phyloP scores from a whole-genome alignment of 257 asterid species.

The Handroanthus guayacan region DNA sequence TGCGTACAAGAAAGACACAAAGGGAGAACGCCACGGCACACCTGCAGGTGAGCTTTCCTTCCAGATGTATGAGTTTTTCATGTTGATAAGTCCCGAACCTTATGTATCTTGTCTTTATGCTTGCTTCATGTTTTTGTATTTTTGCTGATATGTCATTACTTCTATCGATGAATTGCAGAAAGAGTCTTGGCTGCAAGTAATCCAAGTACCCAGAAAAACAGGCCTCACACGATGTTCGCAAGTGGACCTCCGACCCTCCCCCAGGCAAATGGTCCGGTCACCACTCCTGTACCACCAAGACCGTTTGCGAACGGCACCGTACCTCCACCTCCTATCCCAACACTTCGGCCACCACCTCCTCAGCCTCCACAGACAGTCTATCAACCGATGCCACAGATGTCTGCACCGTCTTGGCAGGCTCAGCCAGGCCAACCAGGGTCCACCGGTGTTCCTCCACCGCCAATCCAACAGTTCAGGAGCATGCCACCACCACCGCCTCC shows the following conservation, averaged over 20 bases:
- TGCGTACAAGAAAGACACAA: slow-evolving; percentile 97
- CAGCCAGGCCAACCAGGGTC: slow-evolving; percentile 69
- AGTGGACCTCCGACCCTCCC: slow-evolving; percentile 88
- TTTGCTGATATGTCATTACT: background rate
- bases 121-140: background rate
- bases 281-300: slow-evolving; percentile 69
- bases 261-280: slow-evolving; percentile 62
- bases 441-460: slow-evolving; percentile 59
- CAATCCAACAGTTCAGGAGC: slow-evolving; percentile 71
- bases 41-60: slow-evolving; percentile 75
- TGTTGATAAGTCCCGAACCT: background rate
- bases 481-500: slow-evolving; percentile 87
- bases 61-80: background rate
- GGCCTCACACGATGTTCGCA: slow-evolving; percentile 97
- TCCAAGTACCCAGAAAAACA: slow-evolving; percentile 71
- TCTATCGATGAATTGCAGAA: slow-evolving; percentile 55
- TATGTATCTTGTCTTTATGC: background rate
- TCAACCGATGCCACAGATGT: slow-evolving; percentile 71
- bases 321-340: slow-evolving; percentile 71
- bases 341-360: slow-evolving; percentile 68
- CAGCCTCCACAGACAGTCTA: slow-evolving; percentile 50
- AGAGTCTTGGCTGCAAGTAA: slow-evolving; percentile 91
- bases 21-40: slow-evolving; percentile 98
- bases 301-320: slow-evolving; percentile 72
- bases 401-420: slow-evolving; percentile 77